Conservation (phyloP, 176 grass and related monocot genomes). For the Oryza glumipatula region DNA sequence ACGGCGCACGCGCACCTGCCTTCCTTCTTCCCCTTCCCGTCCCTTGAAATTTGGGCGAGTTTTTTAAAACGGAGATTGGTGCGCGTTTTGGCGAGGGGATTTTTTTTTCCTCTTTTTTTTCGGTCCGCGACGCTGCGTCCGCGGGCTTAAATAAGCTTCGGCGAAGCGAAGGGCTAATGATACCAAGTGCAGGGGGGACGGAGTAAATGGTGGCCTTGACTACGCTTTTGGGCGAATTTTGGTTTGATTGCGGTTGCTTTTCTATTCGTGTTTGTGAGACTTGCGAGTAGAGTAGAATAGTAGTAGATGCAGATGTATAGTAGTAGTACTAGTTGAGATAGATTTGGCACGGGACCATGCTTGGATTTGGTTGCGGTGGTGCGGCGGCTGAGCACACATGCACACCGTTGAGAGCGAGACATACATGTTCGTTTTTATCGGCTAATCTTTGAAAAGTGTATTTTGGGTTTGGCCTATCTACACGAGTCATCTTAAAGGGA, state of each 20-base stretch:
- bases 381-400: not conserved
- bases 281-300: too few relatives aligned
- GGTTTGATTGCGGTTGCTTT: not conserved
- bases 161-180: not conserved
- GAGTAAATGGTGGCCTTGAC: not conserved
- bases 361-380: not conserved
- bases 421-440: not conserved
- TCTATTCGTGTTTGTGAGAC: not conserved
- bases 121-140: not conserved
- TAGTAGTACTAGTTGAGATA: not conserved
- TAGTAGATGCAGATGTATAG: too few relatives aligned
- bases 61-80: slow-evolving; percentile 10
- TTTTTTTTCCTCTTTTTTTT: slow-evolving; percentile 19
- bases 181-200: not conserved
- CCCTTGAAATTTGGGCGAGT: slow-evolving; percentile 34
- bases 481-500: not conserved
- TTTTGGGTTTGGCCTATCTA: slow-evolving; percentile 12
- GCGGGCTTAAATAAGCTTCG: slow-evolving; percentile 50
- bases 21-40: not conserved
- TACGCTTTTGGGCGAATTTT: not conserved
- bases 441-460: not conserved
- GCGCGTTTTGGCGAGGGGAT: slow-evolving; percentile 4
- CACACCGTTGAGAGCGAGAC: not conserved
- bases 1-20: slow-evolving; percentile 25
- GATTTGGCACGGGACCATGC: not conserved